Evolutionary conservation across 257 asterid species (phyloP), one percentile per base, ranked within the genome.

Genomic region (Fraxinus pennsylvanica): DNA sequence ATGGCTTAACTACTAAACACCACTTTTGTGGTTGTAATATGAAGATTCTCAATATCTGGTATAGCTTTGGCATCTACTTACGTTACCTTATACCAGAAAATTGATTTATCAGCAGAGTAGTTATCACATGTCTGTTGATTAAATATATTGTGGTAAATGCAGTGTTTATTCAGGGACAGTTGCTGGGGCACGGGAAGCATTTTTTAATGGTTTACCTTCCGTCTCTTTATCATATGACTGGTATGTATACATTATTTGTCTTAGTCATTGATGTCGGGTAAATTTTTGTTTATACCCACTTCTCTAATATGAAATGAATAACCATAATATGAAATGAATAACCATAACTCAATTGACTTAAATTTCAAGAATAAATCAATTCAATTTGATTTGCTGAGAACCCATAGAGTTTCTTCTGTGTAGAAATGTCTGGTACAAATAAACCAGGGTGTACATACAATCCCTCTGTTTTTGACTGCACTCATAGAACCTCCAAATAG

Each of bases 151-250:
- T 3, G 78, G 75, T 84, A 70, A 72, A 74, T 85, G 83, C 92
- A 92, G 98, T 71, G 82, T 86, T 74, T 92, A 92, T 85, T 94
- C 99, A 35, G 99, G 97, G 74, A 94, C 98, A 10, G 98, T 94
- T 27, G 99, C 93, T 30, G 99, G 99, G 82, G 99, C 99, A 65
- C 89, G 99, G 4, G 99, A 94, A 86, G 98, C 96, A 27, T 91
- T 90, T 85, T 84, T 94, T 47, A 75, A 84, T 84, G 96, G 86
- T 76, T 76, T 94, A 81, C 94, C 98, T 72, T 74, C 97, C 70
- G 81, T 92, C 68, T 90, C 97, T 80, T 9, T 94, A 66, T 94
- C 99, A 74, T 94, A 94, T 68, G 91, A 93, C 79, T 94, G 98
- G 99, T 91, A 89, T 43, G 87, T 73, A 12, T 22, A 52, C 7